These are phyloP conservation scores for Rhodotorula toruloides DNA, from an alignment of 768 basidiomycete species.

Conservation along the genomic window DNA sequence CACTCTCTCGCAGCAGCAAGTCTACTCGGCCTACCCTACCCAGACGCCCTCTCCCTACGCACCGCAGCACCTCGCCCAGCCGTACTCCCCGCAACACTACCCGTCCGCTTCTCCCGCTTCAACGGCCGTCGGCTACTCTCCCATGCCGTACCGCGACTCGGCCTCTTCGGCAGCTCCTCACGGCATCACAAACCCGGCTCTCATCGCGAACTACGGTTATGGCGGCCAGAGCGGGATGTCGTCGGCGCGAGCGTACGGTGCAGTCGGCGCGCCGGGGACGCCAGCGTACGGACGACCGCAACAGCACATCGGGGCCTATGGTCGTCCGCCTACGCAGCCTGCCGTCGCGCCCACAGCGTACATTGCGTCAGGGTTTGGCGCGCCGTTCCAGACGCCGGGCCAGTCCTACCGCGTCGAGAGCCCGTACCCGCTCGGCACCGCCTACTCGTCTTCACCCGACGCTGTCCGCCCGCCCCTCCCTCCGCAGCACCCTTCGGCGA, in stretches of 20 bases:
- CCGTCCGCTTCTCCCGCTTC: slow-evolving; percentile 3
- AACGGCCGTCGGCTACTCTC: slow-evolving; percentile 7
- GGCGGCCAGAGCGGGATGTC: slow-evolving; percentile 4
- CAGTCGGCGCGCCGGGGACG: slow-evolving; percentile 23
- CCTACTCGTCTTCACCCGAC: no score
- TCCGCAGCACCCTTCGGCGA: background rate
- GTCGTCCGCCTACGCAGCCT: background rate
- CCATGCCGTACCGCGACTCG: slow-evolving; percentile 15
- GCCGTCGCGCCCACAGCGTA: background rate
- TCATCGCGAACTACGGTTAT: slow-evolving; percentile 30
- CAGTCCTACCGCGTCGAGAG: background rate
- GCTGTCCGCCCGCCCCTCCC: background rate
- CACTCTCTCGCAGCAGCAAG: background rate
- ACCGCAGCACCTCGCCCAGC: background rate
- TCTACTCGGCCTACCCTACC: background rate
- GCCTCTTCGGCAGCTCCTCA: slow-evolving; percentile 2
- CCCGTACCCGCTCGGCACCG: background rate
- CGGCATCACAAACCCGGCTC: slow-evolving; percentile 35
- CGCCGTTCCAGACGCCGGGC: background rate
- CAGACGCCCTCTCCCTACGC: background rate
- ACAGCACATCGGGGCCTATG: background rate
- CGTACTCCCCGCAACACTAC: slow-evolving; percentile 4
- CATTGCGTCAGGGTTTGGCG: background rate
- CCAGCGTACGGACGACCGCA: slow-evolving; percentile 3
- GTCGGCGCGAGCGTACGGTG: slow-evolving; percentile 14